Conservation (phyloP, 768 basidiomycete genomes). For the Termitomyces sp. region DNA sequence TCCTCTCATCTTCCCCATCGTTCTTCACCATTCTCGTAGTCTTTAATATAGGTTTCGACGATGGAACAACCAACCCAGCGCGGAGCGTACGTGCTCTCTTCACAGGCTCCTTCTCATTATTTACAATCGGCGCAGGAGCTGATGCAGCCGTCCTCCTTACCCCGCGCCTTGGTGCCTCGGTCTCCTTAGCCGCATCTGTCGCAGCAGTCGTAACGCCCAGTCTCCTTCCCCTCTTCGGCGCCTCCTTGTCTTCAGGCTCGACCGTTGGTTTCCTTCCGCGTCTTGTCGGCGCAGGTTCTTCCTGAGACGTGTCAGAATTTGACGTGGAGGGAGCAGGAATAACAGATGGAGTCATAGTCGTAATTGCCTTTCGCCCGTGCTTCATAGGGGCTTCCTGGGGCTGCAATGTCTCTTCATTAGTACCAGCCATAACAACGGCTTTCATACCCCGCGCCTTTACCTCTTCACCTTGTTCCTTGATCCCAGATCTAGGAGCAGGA, state of each 20-base stretch:
- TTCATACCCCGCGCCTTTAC: slow-evolving; percentile 13
- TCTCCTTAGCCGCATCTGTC: slow-evolving; percentile 1
- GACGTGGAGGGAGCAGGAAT: not conserved
- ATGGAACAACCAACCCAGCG: not conserved
- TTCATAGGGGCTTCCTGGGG: slow-evolving; percentile 9
- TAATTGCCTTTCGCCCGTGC: slow-evolving; percentile 17
- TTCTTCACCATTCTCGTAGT: not conserved
- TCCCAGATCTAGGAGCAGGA: not conserved
- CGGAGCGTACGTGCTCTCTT: slow-evolving; percentile 22
- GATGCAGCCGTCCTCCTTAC: slow-evolving; percentile 1
- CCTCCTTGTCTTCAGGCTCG: slow-evolving; percentile 19
- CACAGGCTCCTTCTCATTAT: not conserved
- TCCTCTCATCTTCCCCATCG: slow-evolving; percentile 6
- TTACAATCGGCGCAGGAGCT: not conserved
- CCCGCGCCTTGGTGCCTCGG: not conserved
- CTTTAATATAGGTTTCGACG: slow-evolving; percentile 4
- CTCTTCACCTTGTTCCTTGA: not conserved
- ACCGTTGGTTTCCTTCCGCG: slow-evolving; percentile 6
- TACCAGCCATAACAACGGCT: slow-evolving; percentile 10
- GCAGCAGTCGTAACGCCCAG: not conserved
- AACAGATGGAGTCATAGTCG: not conserved
- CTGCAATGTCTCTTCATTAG: slow-evolving; percentile 9
- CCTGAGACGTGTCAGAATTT: not conserved
- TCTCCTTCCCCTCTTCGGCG: not conserved
- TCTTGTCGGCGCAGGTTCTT: not conserved